Evolutionary conservation across 176 grass and related monocot species (phyloP).

Genomic region (Oryza glumipatula): DNA sequence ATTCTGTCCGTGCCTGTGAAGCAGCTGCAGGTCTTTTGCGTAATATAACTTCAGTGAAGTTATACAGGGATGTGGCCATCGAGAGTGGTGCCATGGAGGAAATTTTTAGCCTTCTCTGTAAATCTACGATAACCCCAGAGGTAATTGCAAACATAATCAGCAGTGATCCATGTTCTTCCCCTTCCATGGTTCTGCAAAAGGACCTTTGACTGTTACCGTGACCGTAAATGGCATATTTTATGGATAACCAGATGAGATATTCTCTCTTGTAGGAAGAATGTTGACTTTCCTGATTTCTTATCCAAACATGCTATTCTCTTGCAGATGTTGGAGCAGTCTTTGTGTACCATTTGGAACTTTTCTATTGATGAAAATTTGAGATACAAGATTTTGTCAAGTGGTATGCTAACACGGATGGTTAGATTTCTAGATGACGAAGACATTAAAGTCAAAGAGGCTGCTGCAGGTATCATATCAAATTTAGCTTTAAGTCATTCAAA

Average conservation of each 20-base stretch:
- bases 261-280: slow-evolving; percentile 25
- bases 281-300: slow-evolving; percentile 29
- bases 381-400: slow-evolving; percentile 53
- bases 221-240: neutral
- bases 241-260: slow-evolving; percentile 3
- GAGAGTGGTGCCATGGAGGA: slow-evolving; percentile 64
- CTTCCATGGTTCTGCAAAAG: slow-evolving; percentile 33
- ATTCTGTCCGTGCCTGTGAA: slow-evolving; percentile 54
- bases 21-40: slow-evolving; percentile 63
- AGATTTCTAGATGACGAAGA: slow-evolving; percentile 69
- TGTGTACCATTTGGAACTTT: slow-evolving; percentile 77
- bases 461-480: slow-evolving; percentile 65
- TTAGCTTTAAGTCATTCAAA: slow-evolving; percentile 54
- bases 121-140: slow-evolving; percentile 56
- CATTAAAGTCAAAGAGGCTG: slow-evolving; percentile 73
- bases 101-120: slow-evolving; percentile 58
- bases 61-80: slow-evolving; percentile 59
- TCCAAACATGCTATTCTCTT: slow-evolving; percentile 27
- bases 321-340: slow-evolving; percentile 66
- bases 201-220: neutral
- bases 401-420: slow-evolving; percentile 50
- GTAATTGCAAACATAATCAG: slow-evolving; percentile 45
- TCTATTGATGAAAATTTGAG: slow-evolving; percentile 62
- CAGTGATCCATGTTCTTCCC: slow-evolving; percentile 1
- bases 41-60: slow-evolving; percentile 56